Base-by-base conservation (phyloP, 495 filamentous ascomycete species). In the Cercophora newfieldiana region DNA sequence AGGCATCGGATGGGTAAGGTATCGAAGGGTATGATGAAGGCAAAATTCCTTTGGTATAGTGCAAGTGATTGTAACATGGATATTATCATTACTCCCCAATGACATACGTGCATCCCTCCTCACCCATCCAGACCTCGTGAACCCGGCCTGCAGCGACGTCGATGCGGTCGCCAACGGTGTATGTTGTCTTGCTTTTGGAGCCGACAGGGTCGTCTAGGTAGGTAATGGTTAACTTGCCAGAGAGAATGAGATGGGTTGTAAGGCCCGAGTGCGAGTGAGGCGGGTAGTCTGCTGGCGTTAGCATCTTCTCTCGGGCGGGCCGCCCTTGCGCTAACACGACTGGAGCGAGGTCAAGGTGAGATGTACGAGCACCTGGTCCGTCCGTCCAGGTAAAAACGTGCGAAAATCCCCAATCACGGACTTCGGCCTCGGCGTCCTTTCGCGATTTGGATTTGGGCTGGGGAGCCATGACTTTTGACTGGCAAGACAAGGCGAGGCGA, bases 91-190 rank as follows among this genome's bases (percentile, higher is more conserved):
- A 92, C 74, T 93, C 91, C 21, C 92, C 92, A 76, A 95, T 92
- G 22, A 94, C 90, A 80, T 92, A 93, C 47, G 90, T 92, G 78
- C 92, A 96, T 0, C 92, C 92, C 61, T 88, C 81, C 0, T 73
- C 47, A 0, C 92, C 91, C 68, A 94, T 87, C 92, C 91, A 95
- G 21, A 95, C 91, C 81, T 95, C 92, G 77, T 95, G 92, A 10
- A 86, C 63, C 50, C 86, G 84, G 0, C 83, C 82, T 0, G 90
- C 89, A 7, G 89, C 89, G 2, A 96, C 91, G 78, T 94, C 91
- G n/a, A 95, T 73, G 62, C 92, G 80, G 16, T 82, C 85, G 0
- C 91, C 92, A 2, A 81, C 80, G 0, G 85, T 83, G 71, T 90
- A 91, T 2, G 88, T 92, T 73, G 86, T 85, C 76, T 89, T 92